Evolutionary conservation across 768 basidiomycete species (phyloP), one percentile per base, ranked within the genome.

Genomic region (Piloderma croceum): DNA sequence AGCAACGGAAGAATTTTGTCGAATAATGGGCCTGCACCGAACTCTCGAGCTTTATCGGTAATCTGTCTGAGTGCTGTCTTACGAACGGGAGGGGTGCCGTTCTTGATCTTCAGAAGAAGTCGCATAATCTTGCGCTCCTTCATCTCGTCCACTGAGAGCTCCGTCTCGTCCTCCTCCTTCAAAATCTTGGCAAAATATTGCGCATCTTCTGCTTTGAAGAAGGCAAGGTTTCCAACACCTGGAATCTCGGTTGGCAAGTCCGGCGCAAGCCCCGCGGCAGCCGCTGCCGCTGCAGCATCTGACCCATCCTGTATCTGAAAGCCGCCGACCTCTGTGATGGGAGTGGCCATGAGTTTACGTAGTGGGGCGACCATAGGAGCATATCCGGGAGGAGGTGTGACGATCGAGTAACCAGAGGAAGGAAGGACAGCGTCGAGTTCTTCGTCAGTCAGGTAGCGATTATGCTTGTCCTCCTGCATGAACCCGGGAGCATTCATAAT

Each of bases 91-190:
- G 96, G 96, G 3, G 94, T 98, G 36, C 96, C 96, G 58, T 98
- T 99, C 73, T 99, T 98, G 67, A 99, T 98, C 67, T 98, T 98
- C 52, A 99, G 76, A 39, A 99, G 70, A 18, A 99, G 68, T 19
- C 96, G 84, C 93, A 98, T 97, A 53, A 98, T 98, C 64, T 98
- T 99, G 57, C 94, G 82, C 68, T 98, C 96, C 68, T 99, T 99
- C 81, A 98, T 87, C 69, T 99, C 96, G 36, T 98, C 96, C 6
- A 98, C 86, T 1, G 86, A 80, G 34, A 97, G 70, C 58, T 86
- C 81, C 2, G 83, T 87, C 64, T 98, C 96, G 52, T 97, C 91
- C 61, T 94, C 93, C 65, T 96, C 90, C 57, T 88, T 90, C 41
- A 90, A 60, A 45, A 97, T 92, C 63, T 97, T 96, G 38, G 91